phyloP scores from a whole-genome alignment of 768 basidiomycete species.

The Tricholoma sp. region DNA sequence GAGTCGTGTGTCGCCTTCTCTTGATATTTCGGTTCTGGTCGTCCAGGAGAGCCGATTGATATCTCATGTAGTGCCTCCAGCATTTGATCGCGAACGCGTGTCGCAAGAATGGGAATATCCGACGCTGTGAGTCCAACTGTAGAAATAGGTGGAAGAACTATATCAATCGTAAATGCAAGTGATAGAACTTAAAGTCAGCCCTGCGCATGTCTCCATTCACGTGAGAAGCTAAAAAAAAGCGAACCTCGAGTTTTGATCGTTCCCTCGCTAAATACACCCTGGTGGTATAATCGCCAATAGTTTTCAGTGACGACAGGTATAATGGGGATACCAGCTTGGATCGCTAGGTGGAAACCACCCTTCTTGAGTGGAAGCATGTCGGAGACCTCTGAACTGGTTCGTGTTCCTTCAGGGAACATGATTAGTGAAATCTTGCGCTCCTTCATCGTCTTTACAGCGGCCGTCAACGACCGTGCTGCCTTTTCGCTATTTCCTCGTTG shows the following conservation, averaged over 20 bases:
- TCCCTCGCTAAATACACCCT: constrained; percentile 71
- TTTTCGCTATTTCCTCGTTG: constrained; percentile 75
- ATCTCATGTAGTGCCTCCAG: constrained; percentile 72
- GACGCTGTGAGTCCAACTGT: constrained; percentile 66
- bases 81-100: constrained; percentile 76
- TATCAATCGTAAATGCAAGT: constrained; percentile 23
- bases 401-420: constrained; percentile 97
- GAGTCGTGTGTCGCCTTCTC: constrained; percentile 6
- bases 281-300: constrained; percentile 83
- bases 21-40: constrained; percentile 7
- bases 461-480: constrained; percentile 71
- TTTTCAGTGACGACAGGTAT: constrained; percentile 92
- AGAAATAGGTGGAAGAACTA: constrained; percentile 87
- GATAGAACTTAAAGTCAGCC: background rate
- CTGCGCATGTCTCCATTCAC: background rate
- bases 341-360: constrained; percentile 94
- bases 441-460: constrained; percentile 80
- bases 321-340: constrained; percentile 87
- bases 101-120: constrained; percentile 66
- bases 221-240: constrained; percentile 16
- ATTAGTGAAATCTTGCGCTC: constrained; percentile 66
- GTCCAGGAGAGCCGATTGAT: constrained; percentile 41
- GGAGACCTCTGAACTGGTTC: constrained; percentile 60
- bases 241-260: constrained; percentile 78
- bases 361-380: constrained; percentile 90